Conservation (phyloP, 2,329 filamentous ascomycete species). For the Microdochium trichocladiopsis region DNA sequence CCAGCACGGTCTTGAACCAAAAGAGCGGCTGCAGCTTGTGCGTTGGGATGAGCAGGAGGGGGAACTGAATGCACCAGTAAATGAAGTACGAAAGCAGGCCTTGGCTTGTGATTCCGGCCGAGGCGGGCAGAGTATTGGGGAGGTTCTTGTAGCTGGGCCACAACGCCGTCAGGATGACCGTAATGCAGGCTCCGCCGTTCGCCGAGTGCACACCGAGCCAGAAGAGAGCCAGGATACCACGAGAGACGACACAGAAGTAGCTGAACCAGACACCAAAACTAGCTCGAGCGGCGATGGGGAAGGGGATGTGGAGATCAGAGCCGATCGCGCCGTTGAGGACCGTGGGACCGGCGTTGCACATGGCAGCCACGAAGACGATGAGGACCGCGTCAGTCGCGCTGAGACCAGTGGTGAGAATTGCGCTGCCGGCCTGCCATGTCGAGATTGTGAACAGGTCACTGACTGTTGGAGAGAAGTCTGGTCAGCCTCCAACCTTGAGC, state of each 20-base stretch:
- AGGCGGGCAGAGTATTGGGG: slow-evolving; percentile 41
- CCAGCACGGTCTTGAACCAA: slow-evolving; percentile 29
- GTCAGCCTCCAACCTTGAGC: too few relatives aligned
- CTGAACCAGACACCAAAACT: slow-evolving; percentile 30
- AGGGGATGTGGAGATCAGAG: slow-evolving; percentile 22
- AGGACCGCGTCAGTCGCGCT: slow-evolving; percentile 37
- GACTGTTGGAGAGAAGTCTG: slow-evolving; percentile 9
- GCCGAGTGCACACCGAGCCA: slow-evolving; percentile 46
- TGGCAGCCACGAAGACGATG: slow-evolving; percentile 37
- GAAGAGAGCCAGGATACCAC: slow-evolving; percentile 33
- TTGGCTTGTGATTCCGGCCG: slow-evolving; percentile 46
- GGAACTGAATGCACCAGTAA: slow-evolving; percentile 49
- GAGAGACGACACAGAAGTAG: slow-evolving; percentile 28
- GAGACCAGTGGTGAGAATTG: slow-evolving; percentile 18
- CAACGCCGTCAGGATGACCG: slow-evolving; percentile 33
- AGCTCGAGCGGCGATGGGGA: slow-evolving; percentile 33
- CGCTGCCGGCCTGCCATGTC: slow-evolving; percentile 19
- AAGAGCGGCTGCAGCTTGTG: slow-evolving; percentile 46
- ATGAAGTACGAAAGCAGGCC: slow-evolving; percentile 50
- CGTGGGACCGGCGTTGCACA: slow-evolving; percentile 38
- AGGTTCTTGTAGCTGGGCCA: slow-evolving; percentile 49
- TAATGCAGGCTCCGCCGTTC: slow-evolving; percentile 48
- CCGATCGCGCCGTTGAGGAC: slow-evolving; percentile 32
- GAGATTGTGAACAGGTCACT: slow-evolving; percentile 31
- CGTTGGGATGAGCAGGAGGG: slow-evolving; percentile 46